Conservation (phyloP, 768 basidiomycete species). For the Lyophyllum shimeji region DNA sequence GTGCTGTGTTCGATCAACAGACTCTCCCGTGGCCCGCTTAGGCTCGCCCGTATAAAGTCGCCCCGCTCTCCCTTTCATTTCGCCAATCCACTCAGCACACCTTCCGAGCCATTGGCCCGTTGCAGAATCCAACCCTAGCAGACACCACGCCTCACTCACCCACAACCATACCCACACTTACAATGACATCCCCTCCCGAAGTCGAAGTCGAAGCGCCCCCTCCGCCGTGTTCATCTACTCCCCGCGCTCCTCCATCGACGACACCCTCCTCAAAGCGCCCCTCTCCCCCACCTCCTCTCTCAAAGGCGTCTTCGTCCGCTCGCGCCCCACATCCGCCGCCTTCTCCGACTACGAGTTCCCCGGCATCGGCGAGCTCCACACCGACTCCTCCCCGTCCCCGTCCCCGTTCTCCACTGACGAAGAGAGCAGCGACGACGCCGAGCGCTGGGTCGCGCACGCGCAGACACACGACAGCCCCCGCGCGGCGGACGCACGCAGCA, state of each 20-base stretch:
- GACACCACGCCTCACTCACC: not conserved
- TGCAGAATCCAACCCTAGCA: not conserved
- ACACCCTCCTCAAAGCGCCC: not conserved
- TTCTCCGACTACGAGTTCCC: slow-evolving; percentile 11
- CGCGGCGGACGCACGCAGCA: not conserved
- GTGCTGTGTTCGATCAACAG: not conserved
- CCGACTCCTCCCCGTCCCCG: not conserved
- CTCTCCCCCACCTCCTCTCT: slow-evolving; percentile 20
- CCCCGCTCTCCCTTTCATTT: not conserved
- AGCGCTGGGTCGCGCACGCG: slow-evolving; percentile 5
- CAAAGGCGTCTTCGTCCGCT: slow-evolving; percentile 16
- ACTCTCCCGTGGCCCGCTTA: not conserved
- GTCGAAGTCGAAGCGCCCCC: not conserved
- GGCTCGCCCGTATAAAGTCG: not conserved
- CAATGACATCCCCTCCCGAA: not conserved
- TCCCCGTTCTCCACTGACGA: not conserved
- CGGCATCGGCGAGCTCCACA: not conserved
- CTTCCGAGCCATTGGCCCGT: not conserved
- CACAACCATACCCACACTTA: not conserved
- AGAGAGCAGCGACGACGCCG: not conserved
- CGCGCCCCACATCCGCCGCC: slow-evolving; percentile 12
- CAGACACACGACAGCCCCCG: too few species aligned
- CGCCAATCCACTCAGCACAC: not conserved
- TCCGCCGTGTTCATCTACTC: slow-evolving; percentile 4
- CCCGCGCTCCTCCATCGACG: slow-evolving; percentile 1